These are phyloP conservation scores for Brassica rapa DNA, from an alignment of 345 rosid species.

Conservation along the genomic window DNA sequence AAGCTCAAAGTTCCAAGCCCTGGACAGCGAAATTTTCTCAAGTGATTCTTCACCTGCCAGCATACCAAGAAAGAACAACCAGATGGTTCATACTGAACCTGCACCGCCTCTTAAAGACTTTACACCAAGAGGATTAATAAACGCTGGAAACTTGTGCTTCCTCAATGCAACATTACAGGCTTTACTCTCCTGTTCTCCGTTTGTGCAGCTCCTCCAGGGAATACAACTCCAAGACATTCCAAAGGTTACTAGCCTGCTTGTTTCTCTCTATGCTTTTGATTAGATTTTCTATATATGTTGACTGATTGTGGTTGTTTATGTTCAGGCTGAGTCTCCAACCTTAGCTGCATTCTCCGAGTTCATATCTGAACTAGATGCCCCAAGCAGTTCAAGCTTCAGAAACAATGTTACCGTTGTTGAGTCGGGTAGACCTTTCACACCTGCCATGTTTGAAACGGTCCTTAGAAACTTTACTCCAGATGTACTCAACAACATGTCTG, in stretches of 20 bases:
- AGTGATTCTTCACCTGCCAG: constrained; percentile 37
- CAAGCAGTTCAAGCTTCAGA: constrained; percentile 49
- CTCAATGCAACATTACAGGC: constrained; percentile 93
- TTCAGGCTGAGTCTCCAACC: constrained; percentile 77
- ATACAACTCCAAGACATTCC: constrained; percentile 57
- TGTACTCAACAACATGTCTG: constrained; percentile 71
- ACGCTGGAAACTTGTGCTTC: constrained; percentile 86
- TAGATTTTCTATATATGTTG: neutral
- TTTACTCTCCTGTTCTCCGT: constrained; percentile 79
- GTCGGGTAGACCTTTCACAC: constrained; percentile 73
- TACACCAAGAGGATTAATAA: constrained; percentile 80
- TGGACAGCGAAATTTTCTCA: constrained; percentile 44
- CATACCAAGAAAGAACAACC: constrained; percentile 36
- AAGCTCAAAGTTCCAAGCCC: constrained; percentile 54
- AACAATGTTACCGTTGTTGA: constrained; percentile 52
- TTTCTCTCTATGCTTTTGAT: neutral
- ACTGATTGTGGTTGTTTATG: constrained; percentile 15
- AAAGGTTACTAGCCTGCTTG: constrained; percentile 50
- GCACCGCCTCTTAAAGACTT: constrained; percentile 44
- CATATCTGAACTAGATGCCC: constrained; percentile 56
- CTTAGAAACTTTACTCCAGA: constrained; percentile 84
- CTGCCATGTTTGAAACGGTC: constrained; percentile 82
- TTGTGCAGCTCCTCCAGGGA: constrained; percentile 73
- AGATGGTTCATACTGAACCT: constrained; percentile 45
- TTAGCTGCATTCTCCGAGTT: constrained; percentile 76